phyloP scores from a whole-genome alignment of 129 eudicot species.

The carrot (Daucus carota) region DH1_v3.0 NC_030384.2:9204501-9205000 shows the following conservation, averaged over 20 bases:
- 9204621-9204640: neutral
- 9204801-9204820: neutral
- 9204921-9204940: neutral
- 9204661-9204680: neutral
- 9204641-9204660: neutral
- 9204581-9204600: neutral
- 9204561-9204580: neutral
- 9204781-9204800: neutral
- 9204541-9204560: neutral
- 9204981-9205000: neutral
- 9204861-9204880: constrained; percentile 90
- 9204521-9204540: neutral
- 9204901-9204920: constrained; percentile 50
- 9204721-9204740: neutral
- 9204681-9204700: neutral
- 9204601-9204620: neutral
- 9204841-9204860: constrained; percentile 91
- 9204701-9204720: too few relatives aligned
- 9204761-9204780: neutral
- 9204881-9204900: constrained; percentile 99
- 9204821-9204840: constrained; percentile 75
- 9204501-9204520: constrained; percentile 4
- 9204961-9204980: neutral
- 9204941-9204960: neutral
- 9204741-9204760: neutral